A percentile compares a stretch with the other conserved stretches of the same genome.
These are phyloP conservation scores for Leptographium procerum DNA, from an alignment of 2,329 filamentous ascomycete genomes.

Conservation along the genomic window DNA sequence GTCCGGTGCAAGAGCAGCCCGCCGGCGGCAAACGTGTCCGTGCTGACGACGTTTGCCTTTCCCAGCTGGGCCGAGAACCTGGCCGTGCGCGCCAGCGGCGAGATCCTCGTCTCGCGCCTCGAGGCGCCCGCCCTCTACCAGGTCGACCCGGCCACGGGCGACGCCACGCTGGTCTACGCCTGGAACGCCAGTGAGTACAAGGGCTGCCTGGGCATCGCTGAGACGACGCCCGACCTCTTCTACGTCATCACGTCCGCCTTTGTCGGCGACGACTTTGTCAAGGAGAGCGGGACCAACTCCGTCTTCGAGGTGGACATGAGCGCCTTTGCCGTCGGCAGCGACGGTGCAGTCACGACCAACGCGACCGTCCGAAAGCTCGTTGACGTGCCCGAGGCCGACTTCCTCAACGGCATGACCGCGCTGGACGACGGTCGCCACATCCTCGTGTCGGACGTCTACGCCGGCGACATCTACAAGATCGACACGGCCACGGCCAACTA, in stretches of 20 bases:
- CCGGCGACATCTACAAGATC: slow-evolving; percentile 15
- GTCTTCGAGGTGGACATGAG: slow-evolving; percentile 15
- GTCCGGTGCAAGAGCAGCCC: neutral
- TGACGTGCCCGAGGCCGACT: slow-evolving; percentile 13
- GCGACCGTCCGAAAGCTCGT: slow-evolving; percentile 13
- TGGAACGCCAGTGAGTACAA: slow-evolving; percentile 13
- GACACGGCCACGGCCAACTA: slow-evolving; percentile 15
- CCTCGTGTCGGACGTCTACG: slow-evolving; percentile 15
- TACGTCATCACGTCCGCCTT: slow-evolving; percentile 19
- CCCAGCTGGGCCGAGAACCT: slow-evolving; percentile 21
- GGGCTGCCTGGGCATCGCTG: slow-evolving; percentile 24
- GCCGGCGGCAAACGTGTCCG: neutral
- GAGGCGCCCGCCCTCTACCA: slow-evolving; percentile 21
- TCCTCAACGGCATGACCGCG: slow-evolving; percentile 17
- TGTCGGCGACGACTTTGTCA: slow-evolving; percentile 11
- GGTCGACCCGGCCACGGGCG: slow-evolving; percentile 17
- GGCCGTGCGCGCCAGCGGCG: slow-evolving; percentile 22
- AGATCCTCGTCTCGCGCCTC: slow-evolving; percentile 22
- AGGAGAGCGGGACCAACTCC: slow-evolving; percentile 11
- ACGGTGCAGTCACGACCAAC: neutral
- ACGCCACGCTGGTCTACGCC: slow-evolving; percentile 17
- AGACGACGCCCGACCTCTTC: slow-evolving; percentile 20
- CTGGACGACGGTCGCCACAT: slow-evolving; percentile 8
- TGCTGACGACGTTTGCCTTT: neutral
- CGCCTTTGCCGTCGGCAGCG: slow-evolving; percentile 9